phyloP scores from a whole-genome alignment of 805 yeast species.

The Yarrowia hollandica region DNA sequence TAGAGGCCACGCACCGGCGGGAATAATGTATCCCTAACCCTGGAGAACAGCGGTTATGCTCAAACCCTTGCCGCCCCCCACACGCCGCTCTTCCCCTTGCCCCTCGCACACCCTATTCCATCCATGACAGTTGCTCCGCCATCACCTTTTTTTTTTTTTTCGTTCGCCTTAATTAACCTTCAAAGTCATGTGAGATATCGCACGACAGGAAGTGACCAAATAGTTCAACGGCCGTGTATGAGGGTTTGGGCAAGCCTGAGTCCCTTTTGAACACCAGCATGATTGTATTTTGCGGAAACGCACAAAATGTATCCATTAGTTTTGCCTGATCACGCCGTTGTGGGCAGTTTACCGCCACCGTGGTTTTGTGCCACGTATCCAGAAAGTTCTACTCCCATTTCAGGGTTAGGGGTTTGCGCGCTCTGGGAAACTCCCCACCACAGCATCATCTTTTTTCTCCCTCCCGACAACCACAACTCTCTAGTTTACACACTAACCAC shows the following conservation, averaged over 20 bases:
- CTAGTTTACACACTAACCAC: slow-evolving; percentile 28
- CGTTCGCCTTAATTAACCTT: background rate
- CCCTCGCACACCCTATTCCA: no score
- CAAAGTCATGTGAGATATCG: slow-evolving; percentile 23
- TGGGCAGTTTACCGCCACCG: no score
- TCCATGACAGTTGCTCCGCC: slow-evolving; percentile 22
- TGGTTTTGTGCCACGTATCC: slow-evolving; percentile 22
- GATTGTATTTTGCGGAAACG: no score
- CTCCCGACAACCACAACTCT: slow-evolving; percentile 24
- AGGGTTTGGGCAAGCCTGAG: background rate
- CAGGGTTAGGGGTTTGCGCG: slow-evolving; percentile 9
- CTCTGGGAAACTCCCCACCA: slow-evolving; percentile 10
- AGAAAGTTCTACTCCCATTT: slow-evolving; percentile 24
- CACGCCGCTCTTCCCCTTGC: no score
- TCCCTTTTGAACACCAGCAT: no score
- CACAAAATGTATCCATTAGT: no score
- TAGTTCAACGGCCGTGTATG: background rate
- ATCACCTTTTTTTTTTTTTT: background rate
- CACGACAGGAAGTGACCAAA: slow-evolving; percentile 11
- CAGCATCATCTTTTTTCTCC: slow-evolving; percentile 16
- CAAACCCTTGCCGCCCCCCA: no score
- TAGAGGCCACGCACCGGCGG: no score
- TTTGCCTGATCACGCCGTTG: no score
- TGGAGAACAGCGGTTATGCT: no score
- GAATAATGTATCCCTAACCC: no score